A percentile compares a stretch with the other conserved stretches of the same genome.
phyloP scores from a whole-genome alignment of 2,329 filamentous ascomycete genomes.

The Stachybotrys chartarum region DNA sequence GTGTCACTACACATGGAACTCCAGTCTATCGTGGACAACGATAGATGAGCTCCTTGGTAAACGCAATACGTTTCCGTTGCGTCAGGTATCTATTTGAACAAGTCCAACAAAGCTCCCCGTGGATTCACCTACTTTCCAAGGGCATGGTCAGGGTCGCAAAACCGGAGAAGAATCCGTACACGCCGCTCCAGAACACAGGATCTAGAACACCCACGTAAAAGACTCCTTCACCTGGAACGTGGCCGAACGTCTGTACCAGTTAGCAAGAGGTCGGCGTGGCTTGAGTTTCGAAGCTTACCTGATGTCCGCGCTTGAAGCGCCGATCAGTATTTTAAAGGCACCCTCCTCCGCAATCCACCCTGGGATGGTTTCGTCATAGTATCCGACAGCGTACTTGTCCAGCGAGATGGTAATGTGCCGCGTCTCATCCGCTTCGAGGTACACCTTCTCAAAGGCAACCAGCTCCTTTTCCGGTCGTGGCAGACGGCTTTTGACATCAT shows the following conservation, averaged over 20 bases:
- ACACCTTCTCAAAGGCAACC: slow-evolving; percentile 61
- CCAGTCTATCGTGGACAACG: too few relatives aligned
- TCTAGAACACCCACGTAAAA: slow-evolving; percentile 58
- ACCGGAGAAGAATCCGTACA: not conserved
- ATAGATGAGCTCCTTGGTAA: too few relatives aligned
- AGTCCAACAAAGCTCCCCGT: not conserved
- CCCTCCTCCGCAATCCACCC: slow-evolving; percentile 63
- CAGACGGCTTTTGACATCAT: slow-evolving; percentile 55
- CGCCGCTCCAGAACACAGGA: not conserved
- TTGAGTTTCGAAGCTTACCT: slow-evolving; percentile 34
- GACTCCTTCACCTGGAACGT: slow-evolving; percentile 55
- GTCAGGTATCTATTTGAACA: not conserved
- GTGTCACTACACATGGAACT: too few relatives aligned
- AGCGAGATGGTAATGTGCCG: slow-evolving; percentile 37
- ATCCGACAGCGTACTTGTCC: slow-evolving; percentile 47
- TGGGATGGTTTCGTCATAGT: slow-evolving; percentile 52
- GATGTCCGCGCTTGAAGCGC: slow-evolving; percentile 56
- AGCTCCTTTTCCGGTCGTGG: slow-evolving; percentile 64
- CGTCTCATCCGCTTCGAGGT: slow-evolving; percentile 48
- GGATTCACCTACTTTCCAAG: not conserved
- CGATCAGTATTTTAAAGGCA: slow-evolving; percentile 51
- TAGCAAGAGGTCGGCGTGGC: not conserved
- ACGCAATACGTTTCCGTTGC: not conserved
- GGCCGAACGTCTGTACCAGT: slow-evolving; percentile 31
- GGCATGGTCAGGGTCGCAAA: not conserved